Evolutionary conservation across 2,329 filamentous ascomycete species (phyloP), one percentile per base, ranked within the genome.

Genomic region (Stachybotrys elegans): DNA sequence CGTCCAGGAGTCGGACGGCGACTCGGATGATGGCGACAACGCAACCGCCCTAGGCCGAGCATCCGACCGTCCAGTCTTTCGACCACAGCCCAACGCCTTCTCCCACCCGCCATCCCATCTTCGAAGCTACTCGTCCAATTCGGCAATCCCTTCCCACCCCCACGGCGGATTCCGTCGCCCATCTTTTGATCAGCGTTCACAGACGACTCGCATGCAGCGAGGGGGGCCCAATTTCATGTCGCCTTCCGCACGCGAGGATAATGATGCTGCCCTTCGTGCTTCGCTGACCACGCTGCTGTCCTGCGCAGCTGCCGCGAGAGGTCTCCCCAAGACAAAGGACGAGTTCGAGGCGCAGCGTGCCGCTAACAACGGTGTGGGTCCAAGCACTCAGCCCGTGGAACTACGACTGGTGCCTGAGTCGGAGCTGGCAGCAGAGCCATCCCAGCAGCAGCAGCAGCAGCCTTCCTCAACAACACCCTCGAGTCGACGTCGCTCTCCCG

Each of bases 241-340:
- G 0, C 84, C 88, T 2, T 79, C 81, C 4, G 81, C 88, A 55
- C 88, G 89, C 54, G 84, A 88, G 39, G 90, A 97, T 55, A 91
- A 97, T 56, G 93, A 98, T 56, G 93, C 90, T 22, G 93, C 90
- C 2, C 75, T 98, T 11, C 84, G 93, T 25, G 90, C 93, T 17
- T 95, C 89, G 40, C 75, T 98, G n/a, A 95, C 90, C 1, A 97
- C 93, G 0, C 76, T 98, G 12, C 79, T 98, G 12, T 96, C 92
- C n/a, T 95, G 89, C 57, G 92, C 90, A 0, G 90, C 91, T 4
- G 93, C 92, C 1, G 93, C 92, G 2, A 80, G 93, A 35, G 86
- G 86, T 4, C 72, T 93, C 14, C 81, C 85, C 1, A 95, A 93
- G 59, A 69, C 72, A 14, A 71, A 72, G 40, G 70, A 75, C 40